Evolutionary conservation across 2,329 filamentous ascomycete genomes (phyloP).

Genomic region (Pseudogymnoascus sp.): DNA sequence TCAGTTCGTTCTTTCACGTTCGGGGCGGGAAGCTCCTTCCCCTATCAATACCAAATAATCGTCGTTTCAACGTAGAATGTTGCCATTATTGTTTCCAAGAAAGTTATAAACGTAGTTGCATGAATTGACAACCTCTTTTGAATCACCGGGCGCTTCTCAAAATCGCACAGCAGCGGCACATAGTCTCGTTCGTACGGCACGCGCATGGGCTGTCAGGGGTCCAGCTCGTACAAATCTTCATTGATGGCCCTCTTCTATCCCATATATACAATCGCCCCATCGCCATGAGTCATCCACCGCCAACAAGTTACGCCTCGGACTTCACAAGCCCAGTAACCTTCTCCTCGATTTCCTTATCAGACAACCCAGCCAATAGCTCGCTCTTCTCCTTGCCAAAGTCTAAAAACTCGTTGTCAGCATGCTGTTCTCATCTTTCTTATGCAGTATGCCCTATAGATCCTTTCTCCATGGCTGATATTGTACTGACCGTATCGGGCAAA

Average conservation of each 20-base stretch:
- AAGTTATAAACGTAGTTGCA: not conserved
- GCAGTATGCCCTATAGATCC: not conserved
- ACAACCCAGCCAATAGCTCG: constrained; percentile 52
- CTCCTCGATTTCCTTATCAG: constrained; percentile 62
- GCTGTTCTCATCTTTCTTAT: not conserved
- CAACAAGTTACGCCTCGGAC: constrained; percentile 29
- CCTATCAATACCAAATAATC: not conserved
- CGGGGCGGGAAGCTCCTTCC: not conserved
- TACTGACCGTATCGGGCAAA: constrained; percentile 82
- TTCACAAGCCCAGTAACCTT: constrained; percentile 57
- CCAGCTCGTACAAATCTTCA: constrained; percentile 7
- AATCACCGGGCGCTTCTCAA: not conserved
- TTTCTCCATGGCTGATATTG: not conserved
- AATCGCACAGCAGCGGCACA: not conserved
- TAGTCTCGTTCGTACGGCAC: not conserved
- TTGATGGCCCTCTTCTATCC: constrained; percentile 6
- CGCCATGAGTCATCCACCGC: not conserved
- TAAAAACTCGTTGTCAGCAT: constrained; percentile 29
- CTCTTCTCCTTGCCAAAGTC: constrained; percentile 61
- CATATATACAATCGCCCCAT: not conserved
- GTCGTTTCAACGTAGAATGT: not conserved
- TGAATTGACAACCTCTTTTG: not conserved
- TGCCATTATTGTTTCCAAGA: not conserved
- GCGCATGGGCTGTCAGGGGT: not conserved
- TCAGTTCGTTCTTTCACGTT: not conserved